phyloP scores from a whole-genome alignment of 1,284 basidiomycete genomes.

The Cryptococcus neoformans region DNA sequence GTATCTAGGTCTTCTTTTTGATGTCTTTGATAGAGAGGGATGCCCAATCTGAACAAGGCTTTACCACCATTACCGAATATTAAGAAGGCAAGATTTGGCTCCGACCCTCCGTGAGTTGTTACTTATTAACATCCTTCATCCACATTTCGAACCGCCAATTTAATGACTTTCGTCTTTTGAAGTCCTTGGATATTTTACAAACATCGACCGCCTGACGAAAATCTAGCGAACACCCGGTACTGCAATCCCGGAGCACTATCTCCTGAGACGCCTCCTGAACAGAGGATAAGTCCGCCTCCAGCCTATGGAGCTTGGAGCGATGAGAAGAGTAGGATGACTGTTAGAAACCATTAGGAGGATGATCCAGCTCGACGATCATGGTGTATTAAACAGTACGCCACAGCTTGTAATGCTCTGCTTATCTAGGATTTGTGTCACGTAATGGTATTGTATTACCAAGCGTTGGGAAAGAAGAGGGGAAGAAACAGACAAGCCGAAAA shows the following conservation, averaged over 20 bases:
- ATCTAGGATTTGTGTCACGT: too few relatives aligned
- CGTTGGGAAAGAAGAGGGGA: too few relatives aligned
- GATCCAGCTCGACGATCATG: too few relatives aligned
- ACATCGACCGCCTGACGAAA: slow-evolving; percentile 15
- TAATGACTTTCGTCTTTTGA: too few relatives aligned
- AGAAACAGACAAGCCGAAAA: too few relatives aligned
- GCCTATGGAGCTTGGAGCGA: slow-evolving; percentile 13
- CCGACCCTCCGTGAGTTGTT: slow-evolving; percentile 12
- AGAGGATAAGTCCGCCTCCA: slow-evolving; percentile 5
- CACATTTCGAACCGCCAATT: background rate
- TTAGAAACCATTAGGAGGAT: slow-evolving; percentile 5
- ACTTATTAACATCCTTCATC: background rate
- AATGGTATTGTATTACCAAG: too few relatives aligned
- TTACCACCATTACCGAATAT: slow-evolving; percentile 5
- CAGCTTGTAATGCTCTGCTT: too few relatives aligned
- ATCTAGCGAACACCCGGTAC: slow-evolving; percentile 16
- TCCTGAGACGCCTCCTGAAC: background rate
- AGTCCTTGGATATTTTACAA: slow-evolving; percentile 19
- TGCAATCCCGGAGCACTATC: slow-evolving; percentile 1
- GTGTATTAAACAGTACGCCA: too few relatives aligned
- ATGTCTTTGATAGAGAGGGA: background rate
- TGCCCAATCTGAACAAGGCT: slow-evolving; percentile 7
- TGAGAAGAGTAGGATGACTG: slow-evolving; percentile 3
- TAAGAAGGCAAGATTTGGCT: slow-evolving; percentile 8
- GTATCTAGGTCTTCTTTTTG: background rate